These are phyloP conservation scores for Glonium stellatum DNA, from an alignment of 495 filamentous ascomycete genomes.

Conservation along the genomic window DNA sequence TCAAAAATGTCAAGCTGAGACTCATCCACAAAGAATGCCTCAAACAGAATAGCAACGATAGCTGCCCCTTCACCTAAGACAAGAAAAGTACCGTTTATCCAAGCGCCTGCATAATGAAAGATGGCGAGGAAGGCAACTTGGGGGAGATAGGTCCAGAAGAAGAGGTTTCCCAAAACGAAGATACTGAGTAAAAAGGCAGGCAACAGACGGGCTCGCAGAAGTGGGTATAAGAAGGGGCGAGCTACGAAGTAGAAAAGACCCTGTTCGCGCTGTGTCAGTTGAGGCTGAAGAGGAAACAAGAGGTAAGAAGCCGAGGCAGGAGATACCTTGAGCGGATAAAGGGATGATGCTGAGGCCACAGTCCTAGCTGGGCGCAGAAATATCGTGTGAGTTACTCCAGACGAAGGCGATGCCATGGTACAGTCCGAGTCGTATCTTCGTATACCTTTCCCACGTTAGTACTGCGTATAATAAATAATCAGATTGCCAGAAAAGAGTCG, in stretches of 20 bases:
- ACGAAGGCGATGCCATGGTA: neutral
- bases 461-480: too few relatives aligned
- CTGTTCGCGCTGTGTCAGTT: conserved; percentile 30
- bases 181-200: conserved; percentile 52
- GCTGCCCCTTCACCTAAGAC: conserved; percentile 61
- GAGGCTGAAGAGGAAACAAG: neutral
- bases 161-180: conserved; percentile 55
- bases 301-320: neutral
- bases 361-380: conserved; percentile 10
- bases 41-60: conserved; percentile 55
- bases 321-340: conserved; percentile 50
- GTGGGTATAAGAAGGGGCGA: conserved; percentile 57
- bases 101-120: conserved; percentile 53
- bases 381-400: neutral
- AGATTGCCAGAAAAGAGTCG: neutral
- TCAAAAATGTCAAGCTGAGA: conserved; percentile 64
- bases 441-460: too few relatives aligned
- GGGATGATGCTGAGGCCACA: conserved; percentile 39
- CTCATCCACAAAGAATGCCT: conserved; percentile 63
- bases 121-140: conserved; percentile 59
- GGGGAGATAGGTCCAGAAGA: conserved; percentile 53
- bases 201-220: conserved; percentile 52
- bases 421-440: neutral
- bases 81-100: conserved; percentile 56
- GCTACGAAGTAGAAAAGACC: conserved; percentile 54